These are phyloP conservation scores for Lactarius quietus DNA, from an alignment of 768 basidiomycete genomes.

Conservation along the genomic window DNA sequence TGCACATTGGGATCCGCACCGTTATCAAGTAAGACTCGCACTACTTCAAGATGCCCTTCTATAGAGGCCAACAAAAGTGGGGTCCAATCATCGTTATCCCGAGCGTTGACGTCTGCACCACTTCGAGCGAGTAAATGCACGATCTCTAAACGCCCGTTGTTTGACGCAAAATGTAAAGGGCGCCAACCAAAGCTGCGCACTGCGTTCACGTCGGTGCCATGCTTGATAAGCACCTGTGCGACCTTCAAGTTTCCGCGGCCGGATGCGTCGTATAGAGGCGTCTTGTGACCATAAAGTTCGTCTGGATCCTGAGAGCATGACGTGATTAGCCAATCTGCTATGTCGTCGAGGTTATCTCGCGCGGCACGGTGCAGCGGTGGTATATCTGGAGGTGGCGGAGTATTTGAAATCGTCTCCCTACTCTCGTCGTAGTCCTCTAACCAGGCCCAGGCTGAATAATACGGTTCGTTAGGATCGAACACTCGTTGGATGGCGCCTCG, in stretches of 20 bases:
- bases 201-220: not conserved
- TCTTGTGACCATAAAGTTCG: not conserved
- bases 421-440: not conserved
- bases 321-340: not conserved
- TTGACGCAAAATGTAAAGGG: not conserved
- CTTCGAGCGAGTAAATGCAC: not conserved
- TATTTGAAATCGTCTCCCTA: not conserved
- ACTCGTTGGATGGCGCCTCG: not conserved
- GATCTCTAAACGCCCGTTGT: not conserved
- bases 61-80: not conserved
- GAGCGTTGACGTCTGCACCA: not conserved
- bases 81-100: not conserved
- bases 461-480: not conserved
- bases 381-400: not conserved
- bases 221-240: not conserved
- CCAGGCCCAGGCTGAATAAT: not conserved
- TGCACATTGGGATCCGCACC: not conserved
- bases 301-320: not conserved
- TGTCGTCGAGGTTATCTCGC: not conserved
- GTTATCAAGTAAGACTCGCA: not conserved
- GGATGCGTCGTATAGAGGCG: not conserved
- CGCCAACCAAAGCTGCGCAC: fast-evolving
- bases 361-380: not conserved
- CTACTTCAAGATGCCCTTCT: not conserved
- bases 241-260: not conserved